Conservation (phyloP, 441 rosid genomes). For the Raphanus hybrid region DNA sequence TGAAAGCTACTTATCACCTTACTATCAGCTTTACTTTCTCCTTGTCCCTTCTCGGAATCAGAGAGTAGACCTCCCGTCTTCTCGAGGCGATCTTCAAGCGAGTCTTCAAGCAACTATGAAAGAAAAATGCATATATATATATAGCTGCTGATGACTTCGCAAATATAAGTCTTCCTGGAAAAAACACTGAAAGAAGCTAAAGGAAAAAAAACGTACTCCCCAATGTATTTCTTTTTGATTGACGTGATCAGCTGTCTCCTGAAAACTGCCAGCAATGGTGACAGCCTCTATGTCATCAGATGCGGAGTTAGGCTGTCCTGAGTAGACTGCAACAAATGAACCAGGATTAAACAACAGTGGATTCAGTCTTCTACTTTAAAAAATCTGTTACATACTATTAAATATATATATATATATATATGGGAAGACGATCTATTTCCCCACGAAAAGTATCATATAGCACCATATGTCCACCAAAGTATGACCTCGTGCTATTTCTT, state of each 20-base stretch:
- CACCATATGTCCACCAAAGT: too few relatives aligned
- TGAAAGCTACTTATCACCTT: constrained; percentile 58
- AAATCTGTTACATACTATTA: too few relatives aligned
- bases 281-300: constrained; percentile 91
- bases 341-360: constrained; percentile 24
- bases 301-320: constrained; percentile 86
- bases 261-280: constrained; percentile 74
- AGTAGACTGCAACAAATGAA: constrained; percentile 65
- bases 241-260: constrained; percentile 74
- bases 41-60: constrained; percentile 86
- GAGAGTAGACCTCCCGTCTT: constrained; percentile 75
- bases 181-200: not conserved
- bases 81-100: constrained; percentile 88
- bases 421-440: too few relatives aligned
- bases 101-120: constrained; percentile 94
- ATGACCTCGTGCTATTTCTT: too few relatives aligned
- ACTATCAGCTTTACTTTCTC: constrained; percentile 85
- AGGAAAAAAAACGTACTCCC: constrained; percentile 72
- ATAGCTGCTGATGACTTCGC: too few relatives aligned
- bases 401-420: too few relatives aligned
- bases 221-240: constrained; percentile 93
- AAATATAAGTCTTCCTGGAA: too few relatives aligned
- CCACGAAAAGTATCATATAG: too few relatives aligned
- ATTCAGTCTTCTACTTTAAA: constrained; percentile 1
- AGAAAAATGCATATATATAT: too few relatives aligned